These are phyloP conservation scores for Lepidium campestre DNA, from an alignment of 441 rosid genomes.

Conservation along the genomic window DNA sequence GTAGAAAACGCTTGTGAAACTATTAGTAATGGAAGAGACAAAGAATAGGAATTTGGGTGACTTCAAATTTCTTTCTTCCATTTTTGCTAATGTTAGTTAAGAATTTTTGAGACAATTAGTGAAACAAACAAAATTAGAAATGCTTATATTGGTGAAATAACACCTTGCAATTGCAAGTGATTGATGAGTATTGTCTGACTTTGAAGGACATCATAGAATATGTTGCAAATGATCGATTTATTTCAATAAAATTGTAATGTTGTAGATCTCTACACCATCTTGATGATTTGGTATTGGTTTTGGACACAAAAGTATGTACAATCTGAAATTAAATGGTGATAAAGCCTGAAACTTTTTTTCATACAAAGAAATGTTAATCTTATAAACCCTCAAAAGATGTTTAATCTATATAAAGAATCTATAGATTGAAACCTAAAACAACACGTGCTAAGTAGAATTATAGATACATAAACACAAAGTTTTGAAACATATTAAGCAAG, in stretches of 20 bases:
- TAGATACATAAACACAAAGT: slow-evolving; percentile 10
- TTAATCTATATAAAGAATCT: not conserved
- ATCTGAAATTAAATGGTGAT: not conserved
- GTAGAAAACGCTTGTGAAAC: not conserved
- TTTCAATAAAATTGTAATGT: not conserved
- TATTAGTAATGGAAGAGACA: not conserved
- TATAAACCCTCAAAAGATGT: not conserved
- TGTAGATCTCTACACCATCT: not conserved
- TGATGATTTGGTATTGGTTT: not conserved
- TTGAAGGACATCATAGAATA: not conserved
- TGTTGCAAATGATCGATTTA: not conserved
- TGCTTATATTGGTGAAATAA: not conserved
- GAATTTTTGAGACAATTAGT: not conserved
- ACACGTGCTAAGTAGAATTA: slow-evolving; percentile 8
- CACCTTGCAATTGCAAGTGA: not conserved
- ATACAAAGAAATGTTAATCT: not conserved
- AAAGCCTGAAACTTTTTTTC: not conserved
- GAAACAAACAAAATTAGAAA: not conserved
- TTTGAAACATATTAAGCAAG: slow-evolving; percentile 1
- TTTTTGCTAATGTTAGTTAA: not conserved
- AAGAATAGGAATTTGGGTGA: not conserved
- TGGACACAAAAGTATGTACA: not conserved
- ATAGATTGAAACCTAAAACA: slow-evolving; percentile 14
- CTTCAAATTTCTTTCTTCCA: not conserved
- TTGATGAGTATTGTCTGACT: not conserved